These are phyloP conservation scores for Diutina pseudorugosa DNA, from an alignment of 1,139 yeast genomes.

Conservation along the genomic window DNA sequence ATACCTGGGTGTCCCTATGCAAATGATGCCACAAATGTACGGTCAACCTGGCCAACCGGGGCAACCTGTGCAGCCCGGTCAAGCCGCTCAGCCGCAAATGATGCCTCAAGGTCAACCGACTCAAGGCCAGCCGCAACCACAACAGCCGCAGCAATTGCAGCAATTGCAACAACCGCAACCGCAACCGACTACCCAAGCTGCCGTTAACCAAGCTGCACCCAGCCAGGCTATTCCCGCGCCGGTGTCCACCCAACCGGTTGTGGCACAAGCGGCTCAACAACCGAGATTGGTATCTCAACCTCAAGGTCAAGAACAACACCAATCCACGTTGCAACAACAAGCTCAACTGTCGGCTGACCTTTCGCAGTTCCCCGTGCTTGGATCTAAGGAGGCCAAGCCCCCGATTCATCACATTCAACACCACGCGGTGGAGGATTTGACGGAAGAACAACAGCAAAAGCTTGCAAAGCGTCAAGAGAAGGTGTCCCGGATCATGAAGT, in stretches of 20 bases:
- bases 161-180: slow-evolving; percentile 8
- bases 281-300: background rate
- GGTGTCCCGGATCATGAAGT: slow-evolving; percentile 66
- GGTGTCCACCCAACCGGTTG: background rate
- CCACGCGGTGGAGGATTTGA: slow-evolving; percentile 21
- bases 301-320: background rate
- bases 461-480: slow-evolving; percentile 65
- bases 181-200: slow-evolving; percentile 8
- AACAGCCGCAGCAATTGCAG: slow-evolving; percentile 7
- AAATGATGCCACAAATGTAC: background rate
- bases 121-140: slow-evolving; percentile 9
- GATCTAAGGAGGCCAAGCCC: slow-evolving; percentile 21
- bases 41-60: slow-evolving; percentile 5
- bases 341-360: slow-evolving; percentile 19
- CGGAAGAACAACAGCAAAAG: slow-evolving; percentile 40
- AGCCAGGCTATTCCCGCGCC: slow-evolving; percentile 4
- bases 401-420: slow-evolving; percentile 9
- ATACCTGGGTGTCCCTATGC: slow-evolving; percentile 17
- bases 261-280: background rate
- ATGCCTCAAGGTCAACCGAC: slow-evolving; percentile 3
- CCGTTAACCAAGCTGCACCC: slow-evolving; percentile 4
- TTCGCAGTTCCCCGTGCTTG: slow-evolving; percentile 40
- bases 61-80: slow-evolving; percentile 10
- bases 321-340: background rate
- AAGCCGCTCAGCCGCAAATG: slow-evolving; percentile 9